Base-by-base conservation (phyloP, 345 rosid species). In the Eucalyptus cloeziana region DNA sequence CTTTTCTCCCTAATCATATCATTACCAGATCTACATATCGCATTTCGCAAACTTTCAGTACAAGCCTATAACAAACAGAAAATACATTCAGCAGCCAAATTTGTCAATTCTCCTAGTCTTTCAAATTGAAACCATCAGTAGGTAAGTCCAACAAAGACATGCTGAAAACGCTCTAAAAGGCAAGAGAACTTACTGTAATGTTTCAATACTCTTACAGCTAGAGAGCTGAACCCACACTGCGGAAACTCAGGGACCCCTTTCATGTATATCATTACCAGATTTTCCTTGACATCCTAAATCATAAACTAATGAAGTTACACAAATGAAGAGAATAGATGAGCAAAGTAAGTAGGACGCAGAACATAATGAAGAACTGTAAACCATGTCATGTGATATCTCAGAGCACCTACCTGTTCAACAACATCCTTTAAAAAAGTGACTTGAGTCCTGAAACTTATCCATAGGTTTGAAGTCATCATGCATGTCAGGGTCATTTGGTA, bases 211-310 rank as follows among this genome's bases (percentile, higher is more conserved):
- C 96, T 94, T 21, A 97, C 97, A 30, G 99, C 99, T 85, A 96
- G 91, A 6, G 99, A 94, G 91, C 99, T 98, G 92, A 97, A 98
- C 86, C 99, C 99, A 91, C 99, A 98, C 90, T 94, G 98, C 91
- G 97, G 99, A 92, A 91, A 85, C 81, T 96, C 98, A 69, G 99
- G 99, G 58, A 95, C 94, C 88, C 99, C 99, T 94, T 97, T 97
- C 99, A 97, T 98, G 94, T 96, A 98, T 50, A 98, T 91, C 97
- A 98, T 96, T 80, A 97, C 96, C 16, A 97, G 99, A 58, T 98
- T 95, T 33, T 94, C 96, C 92, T 91, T 95, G 86, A 98, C 97
- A 95, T 98, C 99, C 99, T 98, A 90, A 31, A 15, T 1, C 49
- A 90, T 43, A 49, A 37, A 91, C 91, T 45, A 47, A 88, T 7